A percentile compares a stretch with the other conserved stretches of the same genome.
Conservation (phyloP, 2,329 filamentous ascomycete species). For the Venturia carpophila region DNA sequence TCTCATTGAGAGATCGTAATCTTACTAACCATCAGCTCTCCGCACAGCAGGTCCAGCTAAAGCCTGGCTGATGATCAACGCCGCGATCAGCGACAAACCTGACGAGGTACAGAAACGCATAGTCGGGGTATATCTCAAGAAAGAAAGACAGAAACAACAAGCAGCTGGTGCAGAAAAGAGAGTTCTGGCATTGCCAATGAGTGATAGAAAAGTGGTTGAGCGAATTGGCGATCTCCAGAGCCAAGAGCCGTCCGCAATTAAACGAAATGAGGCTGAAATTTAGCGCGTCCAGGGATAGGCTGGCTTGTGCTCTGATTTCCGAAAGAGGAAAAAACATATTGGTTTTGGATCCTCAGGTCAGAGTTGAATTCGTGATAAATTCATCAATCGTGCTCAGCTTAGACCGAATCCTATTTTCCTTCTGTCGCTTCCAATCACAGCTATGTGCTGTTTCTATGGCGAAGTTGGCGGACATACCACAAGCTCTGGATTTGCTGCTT, state of each 20-base stretch:
- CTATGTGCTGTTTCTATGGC: no score
- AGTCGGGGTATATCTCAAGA: not conserved
- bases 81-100: not conserved
- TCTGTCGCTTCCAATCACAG: no score
- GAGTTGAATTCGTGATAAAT: no score
- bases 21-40: constrained; percentile 10
- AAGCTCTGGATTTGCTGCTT: no score
- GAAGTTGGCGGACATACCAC: no score
- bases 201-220: not conserved
- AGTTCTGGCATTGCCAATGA: not conserved
- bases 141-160: not conserved
- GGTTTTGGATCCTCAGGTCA: no score
- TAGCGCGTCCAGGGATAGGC: not conserved
- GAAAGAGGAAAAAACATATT: not conserved
- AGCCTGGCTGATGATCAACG: not conserved
- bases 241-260: not conserved
- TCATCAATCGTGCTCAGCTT: no score
- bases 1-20: no score
- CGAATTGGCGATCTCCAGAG: not conserved
- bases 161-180: not conserved
- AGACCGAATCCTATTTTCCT: no score
- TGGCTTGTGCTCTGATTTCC: not conserved
- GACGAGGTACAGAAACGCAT: constrained; percentile 5
- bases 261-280: constrained; percentile 5
- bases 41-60: constrained; percentile 1